phyloP scores from a whole-genome alignment of 129 eudicot species.

The Daucus carota region DH1_v3.0 NC_030388.2:25352501-25353000 shows the following conservation, averaged over 20 bases:
- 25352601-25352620: neutral
- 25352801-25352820: slow-evolving; percentile 34
- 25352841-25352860: slow-evolving; percentile 55
- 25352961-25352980: slow-evolving; percentile 4
- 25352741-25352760: neutral
- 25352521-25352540: slow-evolving; percentile 1
- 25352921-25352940: neutral
- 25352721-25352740: neutral
- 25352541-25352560: neutral
- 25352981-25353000: neutral
- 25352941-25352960: neutral
- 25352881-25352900: slow-evolving; percentile 33
- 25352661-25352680: neutral
- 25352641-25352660: slow-evolving; percentile 19
- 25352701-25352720: slow-evolving; percentile 16
- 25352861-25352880: slow-evolving; percentile 25
- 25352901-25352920: neutral
- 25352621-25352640: slow-evolving; percentile 28
- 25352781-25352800: slow-evolving; percentile 30
- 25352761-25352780: slow-evolving; percentile 36
- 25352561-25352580: neutral
- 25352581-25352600: neutral
- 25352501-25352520: neutral
- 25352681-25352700: neutral
- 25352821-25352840: slow-evolving; percentile 76